phyloP scores from a whole-genome alignment of 2,329 filamentous ascomycete genomes.

The Aspergillus sp. region DNA sequence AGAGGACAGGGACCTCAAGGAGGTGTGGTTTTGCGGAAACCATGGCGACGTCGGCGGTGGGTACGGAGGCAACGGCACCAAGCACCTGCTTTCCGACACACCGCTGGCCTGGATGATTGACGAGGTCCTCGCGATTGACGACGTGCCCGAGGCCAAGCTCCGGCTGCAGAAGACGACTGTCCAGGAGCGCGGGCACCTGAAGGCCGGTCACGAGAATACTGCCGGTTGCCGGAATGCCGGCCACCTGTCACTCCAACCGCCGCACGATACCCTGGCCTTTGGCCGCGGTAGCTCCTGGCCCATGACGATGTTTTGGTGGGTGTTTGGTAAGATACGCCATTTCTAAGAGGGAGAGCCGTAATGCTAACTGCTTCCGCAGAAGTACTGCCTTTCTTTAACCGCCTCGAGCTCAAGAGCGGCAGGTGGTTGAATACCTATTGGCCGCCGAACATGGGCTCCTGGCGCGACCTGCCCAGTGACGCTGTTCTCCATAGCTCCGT shows the following conservation, averaged over 20 bases:
- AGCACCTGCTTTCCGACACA: conserved; percentile 38
- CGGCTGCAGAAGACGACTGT: conserved; percentile 3
- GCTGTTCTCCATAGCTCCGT: conserved; percentile 24
- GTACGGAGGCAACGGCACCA: no score
- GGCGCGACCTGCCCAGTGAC: conserved; percentile 23
- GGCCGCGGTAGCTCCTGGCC: conserved; percentile 18
- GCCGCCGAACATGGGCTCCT: conserved; percentile 27
- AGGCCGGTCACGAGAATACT: conserved; percentile 12
- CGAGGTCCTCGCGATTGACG: conserved; percentile 30
- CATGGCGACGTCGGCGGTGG: conserved; percentile 70
- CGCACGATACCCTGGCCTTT: conserved; percentile 27
- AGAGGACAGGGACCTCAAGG: conserved; percentile 55
- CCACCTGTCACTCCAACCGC: no score
- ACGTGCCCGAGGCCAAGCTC: conserved; percentile 13
- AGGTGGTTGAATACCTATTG: conserved; percentile 26
- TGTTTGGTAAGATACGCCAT: conserved; percentile 15
- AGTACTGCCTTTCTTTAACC: conserved; percentile 26
- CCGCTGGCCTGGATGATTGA: conserved; percentile 46
- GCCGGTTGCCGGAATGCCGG: no score
- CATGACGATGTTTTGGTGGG: conserved; percentile 26
- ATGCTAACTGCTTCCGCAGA: conserved; percentile 12
- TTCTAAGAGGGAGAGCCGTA: conserved; percentile 1
- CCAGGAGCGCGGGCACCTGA: conserved; percentile 9
- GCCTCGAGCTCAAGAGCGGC: conserved; percentile 26
- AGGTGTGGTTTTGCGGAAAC: conserved; percentile 62